Conservation (phyloP, 2,329 filamentous ascomycete species). For the Penicillium sp. region DNA sequence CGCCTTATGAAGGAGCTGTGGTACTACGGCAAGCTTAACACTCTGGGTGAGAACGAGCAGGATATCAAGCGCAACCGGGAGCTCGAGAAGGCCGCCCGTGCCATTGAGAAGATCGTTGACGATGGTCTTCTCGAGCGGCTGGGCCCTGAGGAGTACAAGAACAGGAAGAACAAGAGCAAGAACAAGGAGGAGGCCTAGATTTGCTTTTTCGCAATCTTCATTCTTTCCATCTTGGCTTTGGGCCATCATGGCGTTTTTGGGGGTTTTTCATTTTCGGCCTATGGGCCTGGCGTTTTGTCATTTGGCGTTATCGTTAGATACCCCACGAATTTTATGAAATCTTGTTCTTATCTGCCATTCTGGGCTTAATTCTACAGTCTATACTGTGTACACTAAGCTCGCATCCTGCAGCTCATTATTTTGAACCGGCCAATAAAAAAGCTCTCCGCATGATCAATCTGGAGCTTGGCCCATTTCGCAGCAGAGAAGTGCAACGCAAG, state of each 20-base stretch:
- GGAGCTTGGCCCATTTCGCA: neutral
- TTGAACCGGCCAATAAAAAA: neutral
- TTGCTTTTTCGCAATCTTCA: neutral
- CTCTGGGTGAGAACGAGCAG: slow-evolving; percentile 49
- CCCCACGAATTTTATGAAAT: neutral
- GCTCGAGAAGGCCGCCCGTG: slow-evolving; percentile 50
- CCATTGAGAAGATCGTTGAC: slow-evolving; percentile 49
- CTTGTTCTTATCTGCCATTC: neutral
- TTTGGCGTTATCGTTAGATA: slow-evolving; percentile 6
- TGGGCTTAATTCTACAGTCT: neutral
- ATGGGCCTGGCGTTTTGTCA: neutral
- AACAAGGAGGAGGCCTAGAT: neutral
- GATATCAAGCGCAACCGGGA: slow-evolving; percentile 44
- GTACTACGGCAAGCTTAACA: slow-evolving; percentile 66
- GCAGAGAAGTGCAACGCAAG: too few relatives aligned
- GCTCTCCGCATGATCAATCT: neutral
- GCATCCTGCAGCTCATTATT: neutral
- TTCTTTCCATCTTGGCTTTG: neutral
- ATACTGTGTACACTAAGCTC: too few relatives aligned
- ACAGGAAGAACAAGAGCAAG: neutral
- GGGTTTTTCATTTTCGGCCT: neutral
- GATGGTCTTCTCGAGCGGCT: slow-evolving; percentile 31
- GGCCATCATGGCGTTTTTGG: neutral
- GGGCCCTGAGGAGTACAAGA: neutral
- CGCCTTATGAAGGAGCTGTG: slow-evolving; percentile 66